Evolutionary conservation across 1,284 basidiomycete species (phyloP), one percentile per base, ranked within the genome.

Genomic region (Heimioporus punctisporus): DNA sequence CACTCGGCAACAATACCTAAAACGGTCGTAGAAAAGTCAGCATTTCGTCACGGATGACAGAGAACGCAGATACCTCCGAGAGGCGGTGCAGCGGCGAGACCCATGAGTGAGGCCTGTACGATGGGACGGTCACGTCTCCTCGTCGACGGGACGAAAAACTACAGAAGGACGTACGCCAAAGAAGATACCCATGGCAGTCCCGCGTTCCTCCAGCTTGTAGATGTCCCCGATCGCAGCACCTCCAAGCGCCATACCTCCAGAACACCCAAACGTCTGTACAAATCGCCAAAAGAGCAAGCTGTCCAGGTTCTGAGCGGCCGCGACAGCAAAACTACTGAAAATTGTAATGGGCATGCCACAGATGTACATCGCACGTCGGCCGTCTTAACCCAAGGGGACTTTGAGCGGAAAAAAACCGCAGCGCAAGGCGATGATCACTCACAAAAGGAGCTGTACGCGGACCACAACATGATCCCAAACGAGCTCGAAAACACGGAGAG

Each of bases 211-310:
- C 1, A 79, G 68, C 27, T 48, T 64, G 56, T 74, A 83, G 19
- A 83, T 72, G 61, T 83, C 81, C 1, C 78, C 79, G 9, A 84
- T 76, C 1, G 73, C 72, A 2, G 80, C 82, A 0, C 75, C 75
- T 2, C 82, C 82, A 6, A 84, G 70, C 5, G 73, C 63, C 17
- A 77, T 59, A 8, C 77, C 71, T 4, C 69, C 69, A 42, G 64
- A 64, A 52, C 68, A 64, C 46, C 80, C 80, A 39, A 78, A 73
- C 3, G 73, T 79, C 54, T 83, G 81, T 5, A 84, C 57, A 25
- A 78, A 74, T 6, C 82, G 73, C 46, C 77, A 80, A 10, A 73
- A 72, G 47, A 83, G 74, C 15, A 83, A 58, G 19, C 60, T 61
- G 1, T 61, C 64, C 6, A 83, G 50, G 14, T 60, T 68, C 0